Base-by-base conservation (phyloP, 306 rosid species). In the Urtica urens region DNA sequence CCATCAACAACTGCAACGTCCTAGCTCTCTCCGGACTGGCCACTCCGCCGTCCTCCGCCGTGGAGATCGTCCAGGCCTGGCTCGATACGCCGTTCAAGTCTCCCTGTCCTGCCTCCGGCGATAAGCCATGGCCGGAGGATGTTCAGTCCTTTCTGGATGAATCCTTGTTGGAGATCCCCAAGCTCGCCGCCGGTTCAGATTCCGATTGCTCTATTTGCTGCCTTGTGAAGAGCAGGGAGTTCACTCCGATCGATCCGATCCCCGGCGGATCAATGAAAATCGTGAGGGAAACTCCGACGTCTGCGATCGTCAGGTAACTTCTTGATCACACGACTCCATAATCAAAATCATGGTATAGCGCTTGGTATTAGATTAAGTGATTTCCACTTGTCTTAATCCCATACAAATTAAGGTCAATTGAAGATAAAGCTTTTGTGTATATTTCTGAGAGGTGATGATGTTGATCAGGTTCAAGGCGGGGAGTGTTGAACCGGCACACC, bases 211-310 rank as follows among this genome's bases (percentile, higher is more conserved):
- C 86, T 21, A 63, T 87, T 17, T 87, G 96, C n/a, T 83, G 87
- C 46, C 15, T 80, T 53, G 71, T 73, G 46, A 69, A 87, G 75
- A 80, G 63, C 8, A 47, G 93, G 4, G 80, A 67, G 17, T 55
- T 87, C 72, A 68, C 58, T 8, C 81, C 87, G 49, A 67, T 83
- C 17, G 94, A 83, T 15, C 16, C 80, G 1, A 83, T 87, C 17
- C 96, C 96, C 0, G 96, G 96, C 0, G 96, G 81, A 0, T 80
- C 87, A 34, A 87, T 87, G 96, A 87, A 78, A 79, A 87, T 87
- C 12, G 2, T 83, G 38, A 64, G 94, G 31, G 94, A 87, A 57
- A 75, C 26, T 13, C 94, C 96, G 3, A 87, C 96, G 0, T 83
- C 96, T 23, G 94, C 94, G 19, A 29, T 83, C 9, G 94, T 87